Base-by-base conservation (phyloP, 2,329 filamentous ascomycete genomes). In the Penicillium brevicompactum region DNA sequence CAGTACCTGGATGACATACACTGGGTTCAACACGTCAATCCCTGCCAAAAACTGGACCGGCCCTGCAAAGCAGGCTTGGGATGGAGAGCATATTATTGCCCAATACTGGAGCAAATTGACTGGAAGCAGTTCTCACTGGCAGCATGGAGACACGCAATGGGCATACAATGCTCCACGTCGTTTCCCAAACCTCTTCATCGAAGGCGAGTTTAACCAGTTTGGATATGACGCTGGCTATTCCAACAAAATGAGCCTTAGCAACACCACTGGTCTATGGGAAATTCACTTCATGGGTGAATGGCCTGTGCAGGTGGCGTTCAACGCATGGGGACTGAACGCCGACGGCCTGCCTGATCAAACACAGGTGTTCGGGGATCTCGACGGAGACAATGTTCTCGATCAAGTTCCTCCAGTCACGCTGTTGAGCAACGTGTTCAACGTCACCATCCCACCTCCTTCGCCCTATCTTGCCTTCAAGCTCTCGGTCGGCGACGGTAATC, bases 321-420 rank as follows among this genome's bases (percentile, higher is more conserved):
- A 87, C 60, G 78, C 86, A 7, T 88, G 86, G 86, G 86, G 86
- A 46, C 82, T 87, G 68, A 85, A 87, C 63, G 79, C 81, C 0
- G 80, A 87, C 68, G 84, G 84, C 31, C 73, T 81, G 59, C 85
- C 85, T 0, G 86, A 88, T 68, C 77, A 84, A 57, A 80, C 79
- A 2, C 79, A 76, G 56, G 80, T 85, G 3, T 81, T 80, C 54
- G 86, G 86, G 21, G 86, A 88, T 67, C 77, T 85, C 22, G 83
- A 87, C 63, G 74, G 74, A 24, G 85, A 87, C 65, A 75, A 76
- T 9, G 75, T 87, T 8, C 72, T 87, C 27, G 86, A 88, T 67
- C 82, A 84, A 27, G 77, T 87, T 48, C 82, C 84, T 5, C 85
- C 85, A 10, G 82, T 80, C 5, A 83, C 82, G 41, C 74, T 87